Percentiles rank a stretch among this genome's conserved stretches.
phyloP scores from a whole-genome alignment of 805 yeast genomes.

The Suhomyces xylopsoci region DNA sequence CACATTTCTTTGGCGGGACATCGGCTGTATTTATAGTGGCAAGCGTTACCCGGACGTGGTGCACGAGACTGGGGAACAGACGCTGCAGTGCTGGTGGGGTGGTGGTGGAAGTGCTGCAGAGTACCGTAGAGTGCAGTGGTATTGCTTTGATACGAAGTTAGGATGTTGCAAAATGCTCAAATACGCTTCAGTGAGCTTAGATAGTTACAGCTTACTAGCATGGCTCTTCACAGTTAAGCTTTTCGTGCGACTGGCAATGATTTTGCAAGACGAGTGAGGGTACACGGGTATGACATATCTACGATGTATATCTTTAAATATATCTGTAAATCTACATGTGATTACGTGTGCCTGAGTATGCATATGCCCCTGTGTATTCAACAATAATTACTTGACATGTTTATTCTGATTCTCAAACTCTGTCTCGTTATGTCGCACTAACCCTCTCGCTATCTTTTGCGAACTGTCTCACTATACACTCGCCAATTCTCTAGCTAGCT shows the following conservation, averaged over 20 bases:
- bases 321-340: neutral
- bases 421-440: neutral
- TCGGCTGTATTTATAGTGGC: neutral
- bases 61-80: neutral
- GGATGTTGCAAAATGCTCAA: neutral
- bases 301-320: neutral
- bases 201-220: neutral
- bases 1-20: neutral
- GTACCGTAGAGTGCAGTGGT: neutral
- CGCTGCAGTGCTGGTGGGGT: too few species aligned
- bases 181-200: neutral
- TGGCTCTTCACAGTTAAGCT: neutral
- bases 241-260: neutral
- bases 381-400: too few species aligned
- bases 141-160: neutral
- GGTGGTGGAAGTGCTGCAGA: neutral
- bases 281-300: neutral
- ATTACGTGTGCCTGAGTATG: neutral
- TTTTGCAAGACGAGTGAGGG: neutral
- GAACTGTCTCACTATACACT: too few species aligned
- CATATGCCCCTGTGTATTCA: too few species aligned
- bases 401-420: neutral
- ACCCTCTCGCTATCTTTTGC: too few species aligned
- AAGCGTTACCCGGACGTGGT: neutral
- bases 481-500: too few species aligned